Conservation (phyloP, 2,329 filamentous ascomycete species). For the Calycina herbarum region DNA sequence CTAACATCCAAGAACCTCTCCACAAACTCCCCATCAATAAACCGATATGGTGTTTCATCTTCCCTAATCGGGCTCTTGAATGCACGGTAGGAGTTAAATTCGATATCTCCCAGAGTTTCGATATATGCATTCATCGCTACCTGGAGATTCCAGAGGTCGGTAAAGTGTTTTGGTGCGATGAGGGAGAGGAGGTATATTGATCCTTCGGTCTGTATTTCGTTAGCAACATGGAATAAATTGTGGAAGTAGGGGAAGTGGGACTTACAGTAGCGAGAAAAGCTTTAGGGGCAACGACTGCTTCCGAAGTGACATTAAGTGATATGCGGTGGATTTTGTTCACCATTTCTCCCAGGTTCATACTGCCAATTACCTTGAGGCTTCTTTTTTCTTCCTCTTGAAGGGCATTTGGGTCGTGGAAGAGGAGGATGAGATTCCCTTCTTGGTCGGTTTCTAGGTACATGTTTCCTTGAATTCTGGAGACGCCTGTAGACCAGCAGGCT, state of each 20-base stretch:
- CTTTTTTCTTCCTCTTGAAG: slow-evolving; percentile 73
- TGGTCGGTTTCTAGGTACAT: slow-evolving; percentile 83
- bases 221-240: not conserved
- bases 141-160: slow-evolving; percentile 83
- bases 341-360: slow-evolving; percentile 87
- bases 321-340: slow-evolving; percentile 84
- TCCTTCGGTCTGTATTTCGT: slow-evolving; percentile 71
- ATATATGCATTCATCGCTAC: slow-evolving; percentile 65
- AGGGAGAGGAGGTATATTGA: slow-evolving; percentile 86
- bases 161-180: slow-evolving; percentile 70
- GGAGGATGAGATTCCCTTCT: slow-evolving; percentile 81
- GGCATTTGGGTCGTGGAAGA: slow-evolving; percentile 71
- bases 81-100: slow-evolving; percentile 78
- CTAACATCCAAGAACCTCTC: slow-evolving; percentile 78
- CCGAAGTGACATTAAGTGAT: slow-evolving; percentile 62
- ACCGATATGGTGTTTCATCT: slow-evolving; percentile 75
- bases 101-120: slow-evolving; percentile 68
- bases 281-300: slow-evolving; percentile 70
- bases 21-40: slow-evolving; percentile 89
- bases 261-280: slow-evolving; percentile 89
- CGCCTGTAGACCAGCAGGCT: slow-evolving; percentile 77
- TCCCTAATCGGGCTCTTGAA: slow-evolving; percentile 73
- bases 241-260: slow-evolving; percentile 16
- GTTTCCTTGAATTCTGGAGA: slow-evolving; percentile 69
- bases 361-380: slow-evolving; percentile 71